phyloP scores from a whole-genome alignment of 164 flowering plant species.

The Aristolochia fimbriata region DNA sequence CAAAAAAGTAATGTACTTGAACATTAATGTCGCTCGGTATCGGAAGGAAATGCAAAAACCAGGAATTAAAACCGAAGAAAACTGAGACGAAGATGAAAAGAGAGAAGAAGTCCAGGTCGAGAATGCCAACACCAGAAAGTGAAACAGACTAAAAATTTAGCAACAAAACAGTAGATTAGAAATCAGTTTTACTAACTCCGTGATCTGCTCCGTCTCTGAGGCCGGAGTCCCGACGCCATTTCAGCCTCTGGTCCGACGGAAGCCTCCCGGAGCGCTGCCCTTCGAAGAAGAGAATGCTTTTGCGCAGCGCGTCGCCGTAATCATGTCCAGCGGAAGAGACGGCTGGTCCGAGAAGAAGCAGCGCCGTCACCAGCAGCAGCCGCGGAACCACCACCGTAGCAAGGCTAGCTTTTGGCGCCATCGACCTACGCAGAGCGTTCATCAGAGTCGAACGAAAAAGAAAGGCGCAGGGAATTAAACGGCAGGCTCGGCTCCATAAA shows the following conservation, averaged over 20 bases:
- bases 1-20: no score
- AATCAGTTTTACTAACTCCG: slow-evolving; percentile 37
- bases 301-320: slow-evolving; percentile 70
- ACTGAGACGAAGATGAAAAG: no score
- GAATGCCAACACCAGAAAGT: background rate
- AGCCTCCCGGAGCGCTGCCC: slow-evolving; percentile 91
- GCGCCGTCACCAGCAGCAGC: background rate
- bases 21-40: no score
- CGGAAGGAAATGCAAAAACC: background rate
- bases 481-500: background rate
- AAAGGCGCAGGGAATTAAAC: background rate
- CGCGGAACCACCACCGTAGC: background rate
- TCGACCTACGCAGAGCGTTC: background rate
- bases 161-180: background rate
- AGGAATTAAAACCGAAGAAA: background rate
- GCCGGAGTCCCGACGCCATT: slow-evolving; percentile 85
- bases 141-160: background rate
- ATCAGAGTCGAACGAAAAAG: background rate
- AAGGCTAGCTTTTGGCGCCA: slow-evolving; percentile 1
- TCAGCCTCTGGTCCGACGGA: slow-evolving; percentile 69
- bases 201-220: slow-evolving; percentile 64
- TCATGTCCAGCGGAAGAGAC: slow-evolving; percentile 29
- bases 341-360: background rate
- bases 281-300: slow-evolving; percentile 89
- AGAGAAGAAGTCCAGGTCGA: no score